These are phyloP conservation scores for Phytopythium delawarense DNA, from an alignment of 352 stramenopile genomes.

Conservation along the genomic window DNA sequence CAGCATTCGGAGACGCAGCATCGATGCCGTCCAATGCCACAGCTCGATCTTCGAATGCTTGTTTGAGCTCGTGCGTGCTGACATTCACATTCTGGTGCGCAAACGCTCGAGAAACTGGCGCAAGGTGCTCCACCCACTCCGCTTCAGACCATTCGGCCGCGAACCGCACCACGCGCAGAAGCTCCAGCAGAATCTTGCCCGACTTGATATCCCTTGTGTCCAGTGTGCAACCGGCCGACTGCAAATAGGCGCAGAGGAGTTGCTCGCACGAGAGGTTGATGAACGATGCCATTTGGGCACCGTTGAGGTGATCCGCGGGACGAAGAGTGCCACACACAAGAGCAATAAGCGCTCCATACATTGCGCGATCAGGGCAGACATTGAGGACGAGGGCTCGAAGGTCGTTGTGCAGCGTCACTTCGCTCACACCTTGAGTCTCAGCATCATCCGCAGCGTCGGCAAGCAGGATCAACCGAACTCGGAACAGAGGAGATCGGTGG, in stretches of 20 bases:
- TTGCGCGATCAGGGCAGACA: conserved; percentile 18
- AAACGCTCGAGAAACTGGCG: conserved; percentile 15
- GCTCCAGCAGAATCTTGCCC: conserved; percentile 15
- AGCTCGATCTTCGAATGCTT: background rate
- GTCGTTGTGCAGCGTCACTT: conserved; percentile 19
- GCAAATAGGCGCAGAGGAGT: conserved; percentile 23
- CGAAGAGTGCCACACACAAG: conserved; percentile 27
- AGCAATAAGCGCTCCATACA: conserved; percentile 22
- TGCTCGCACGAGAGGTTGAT: conserved; percentile 27
- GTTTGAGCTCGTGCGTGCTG: background rate
- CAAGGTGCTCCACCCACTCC: conserved; percentile 14
- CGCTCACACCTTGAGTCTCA: background rate
- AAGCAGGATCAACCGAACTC: conserved; percentile 15
- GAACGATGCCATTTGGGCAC: conserved; percentile 10
- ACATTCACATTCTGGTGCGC: background rate
- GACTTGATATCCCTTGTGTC: conserved; percentile 13
- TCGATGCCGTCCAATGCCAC: background rate
- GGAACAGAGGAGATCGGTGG: conserved; percentile 20
- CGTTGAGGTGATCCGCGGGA: conserved; percentile 9
- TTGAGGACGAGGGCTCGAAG: conserved; percentile 10
- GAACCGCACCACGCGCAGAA: conserved; percentile 23
- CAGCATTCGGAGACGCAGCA: background rate
- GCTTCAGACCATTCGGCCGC: background rate
- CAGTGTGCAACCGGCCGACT: conserved; percentile 7
- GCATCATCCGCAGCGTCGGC: background rate